A percentile compares a stretch with the other conserved stretches of the same genome.
phyloP scores from a whole-genome alignment of 306 rosid species.

The Trifolium repens region DNA sequence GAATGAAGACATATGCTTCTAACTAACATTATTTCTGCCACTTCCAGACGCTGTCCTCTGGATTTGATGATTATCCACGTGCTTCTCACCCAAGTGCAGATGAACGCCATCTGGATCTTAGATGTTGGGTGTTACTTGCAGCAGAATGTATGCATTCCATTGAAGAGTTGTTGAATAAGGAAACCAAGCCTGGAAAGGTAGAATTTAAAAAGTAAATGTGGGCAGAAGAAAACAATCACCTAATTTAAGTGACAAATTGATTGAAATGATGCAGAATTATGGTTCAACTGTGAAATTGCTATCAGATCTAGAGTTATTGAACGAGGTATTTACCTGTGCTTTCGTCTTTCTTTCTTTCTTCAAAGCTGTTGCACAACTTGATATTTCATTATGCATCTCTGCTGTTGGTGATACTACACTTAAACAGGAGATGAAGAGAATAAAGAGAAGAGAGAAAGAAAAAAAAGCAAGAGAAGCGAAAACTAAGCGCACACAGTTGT shows the following conservation, averaged over 20 bases:
- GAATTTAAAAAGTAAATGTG: not conserved
- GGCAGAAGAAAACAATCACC: not conserved
- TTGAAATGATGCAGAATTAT: constrained; percentile 67
- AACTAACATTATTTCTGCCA: constrained; percentile 41
- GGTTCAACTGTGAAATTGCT: constrained; percentile 63
- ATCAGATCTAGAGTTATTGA: constrained; percentile 69
- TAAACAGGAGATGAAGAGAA: constrained; percentile 7
- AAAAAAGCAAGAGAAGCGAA: not conserved
- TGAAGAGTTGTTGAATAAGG: constrained; percentile 61
- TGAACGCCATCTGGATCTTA: constrained; percentile 89
- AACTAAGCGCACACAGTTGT: constrained; percentile 11
- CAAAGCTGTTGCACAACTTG: constrained; percentile 31
- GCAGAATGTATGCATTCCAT: constrained; percentile 83
- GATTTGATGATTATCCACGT: constrained; percentile 97
- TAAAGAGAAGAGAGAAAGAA: not conserved
- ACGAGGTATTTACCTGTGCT: constrained; percentile 61
- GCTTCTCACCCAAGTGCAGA: constrained; percentile 90
- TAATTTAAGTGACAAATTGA: constrained; percentile 36
- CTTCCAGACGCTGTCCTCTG: constrained; percentile 82
- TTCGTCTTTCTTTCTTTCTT: constrained; percentile 3
- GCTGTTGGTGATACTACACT: constrained; percentile 20
- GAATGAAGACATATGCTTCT: constrained; percentile 24
- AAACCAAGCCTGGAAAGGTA: constrained; percentile 63
- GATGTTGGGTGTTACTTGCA: constrained; percentile 97
- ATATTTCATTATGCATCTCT: constrained; percentile 38